Evolutionary conservation across 768 basidiomycete genomes (phyloP), one percentile per base, ranked within the genome.

Genomic region (Heimioporus sp.): DNA sequence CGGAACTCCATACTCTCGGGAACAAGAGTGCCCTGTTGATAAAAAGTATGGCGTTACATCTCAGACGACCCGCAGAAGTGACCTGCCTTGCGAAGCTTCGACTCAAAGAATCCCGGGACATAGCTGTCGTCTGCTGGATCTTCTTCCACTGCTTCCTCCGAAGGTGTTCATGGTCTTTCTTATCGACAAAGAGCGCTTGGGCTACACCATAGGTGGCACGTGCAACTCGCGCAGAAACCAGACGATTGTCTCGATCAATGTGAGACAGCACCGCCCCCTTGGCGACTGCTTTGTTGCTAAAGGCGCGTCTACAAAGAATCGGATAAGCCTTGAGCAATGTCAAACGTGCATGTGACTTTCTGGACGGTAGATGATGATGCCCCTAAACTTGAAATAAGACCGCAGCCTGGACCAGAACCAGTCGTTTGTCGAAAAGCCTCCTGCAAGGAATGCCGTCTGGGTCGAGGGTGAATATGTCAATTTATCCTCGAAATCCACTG

Each of bases 51-150:
- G 43, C 5, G 16, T 11, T n/a, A 19, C 40, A 10, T 35, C 31
- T 7, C 30, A 31, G 13, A 15, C 9, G 19, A 21, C 15, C 21
- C 30, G 16, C 10, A 17, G 20, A 12, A 21, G n/a, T 19, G n/a
- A 10, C 12, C 2, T 38, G 39, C 57, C 57, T 36, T 57, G 43
- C 3, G 37, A 49, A 58, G 34, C 10, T 44, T 58, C 12, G 51
- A 12, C 12, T 59, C 52, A 17, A 59, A 59, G 21, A 35, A 57
- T 2, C 49, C 52, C 8, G 55, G 51, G 47, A 58, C 51, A 10
- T 49, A 53, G 28, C 17, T 41, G 51, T 44, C 16, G 32, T 45
- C 45, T 10, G 49, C 40, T 24, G 35, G 1, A 31, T 30, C 16
- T 31, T 11, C 43, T 19, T 1, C 52, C 52, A 54, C 11, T 51